Percentiles rank a stretch among this genome's conserved stretches.
Evolutionary conservation across 352 stramenopile genomes (phyloP).

Genomic region (Albugo candida): DNA sequence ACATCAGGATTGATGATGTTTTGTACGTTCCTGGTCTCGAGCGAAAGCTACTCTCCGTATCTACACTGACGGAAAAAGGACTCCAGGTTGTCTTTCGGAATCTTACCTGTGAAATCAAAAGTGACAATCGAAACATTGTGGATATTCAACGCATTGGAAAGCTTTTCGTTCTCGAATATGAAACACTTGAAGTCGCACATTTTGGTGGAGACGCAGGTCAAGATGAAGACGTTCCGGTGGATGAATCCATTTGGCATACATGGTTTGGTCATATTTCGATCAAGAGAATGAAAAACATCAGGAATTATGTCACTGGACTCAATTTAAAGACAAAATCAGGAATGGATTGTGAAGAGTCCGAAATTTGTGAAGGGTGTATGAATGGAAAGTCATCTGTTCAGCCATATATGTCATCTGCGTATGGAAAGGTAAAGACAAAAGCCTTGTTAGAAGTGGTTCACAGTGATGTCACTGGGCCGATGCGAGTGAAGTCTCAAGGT

Average conservation of each 20-base stretch:
- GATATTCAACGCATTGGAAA: too few species aligned
- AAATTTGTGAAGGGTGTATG: background rate
- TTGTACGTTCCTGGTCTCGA: slow-evolving; percentile 10
- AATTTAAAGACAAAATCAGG: too few species aligned
- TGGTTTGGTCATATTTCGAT: too few species aligned
- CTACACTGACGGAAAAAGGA: background rate
- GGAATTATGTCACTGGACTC: too few species aligned
- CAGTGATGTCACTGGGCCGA: background rate
- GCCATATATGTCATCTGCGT: background rate
- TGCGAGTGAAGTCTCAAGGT: background rate
- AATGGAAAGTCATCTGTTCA: background rate
- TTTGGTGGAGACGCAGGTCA: too few species aligned
- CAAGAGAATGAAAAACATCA: too few species aligned
- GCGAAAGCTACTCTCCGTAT: slow-evolving; percentile 7
- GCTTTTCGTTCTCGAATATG: too few species aligned
- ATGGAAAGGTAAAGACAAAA: background rate
- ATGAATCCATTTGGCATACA: too few species aligned
- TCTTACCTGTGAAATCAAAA: too few species aligned
- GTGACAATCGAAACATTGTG: too few species aligned
- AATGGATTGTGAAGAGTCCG: background rate
- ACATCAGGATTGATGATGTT: slow-evolving; percentile 10
- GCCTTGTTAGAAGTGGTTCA: background rate
- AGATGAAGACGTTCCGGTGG: too few species aligned
- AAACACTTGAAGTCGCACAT: too few species aligned
- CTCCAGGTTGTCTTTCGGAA: background rate